These are phyloP conservation scores for Cicer arietinum DNA, from an alignment of 306 rosid species.

Conservation along the genomic window DNA sequence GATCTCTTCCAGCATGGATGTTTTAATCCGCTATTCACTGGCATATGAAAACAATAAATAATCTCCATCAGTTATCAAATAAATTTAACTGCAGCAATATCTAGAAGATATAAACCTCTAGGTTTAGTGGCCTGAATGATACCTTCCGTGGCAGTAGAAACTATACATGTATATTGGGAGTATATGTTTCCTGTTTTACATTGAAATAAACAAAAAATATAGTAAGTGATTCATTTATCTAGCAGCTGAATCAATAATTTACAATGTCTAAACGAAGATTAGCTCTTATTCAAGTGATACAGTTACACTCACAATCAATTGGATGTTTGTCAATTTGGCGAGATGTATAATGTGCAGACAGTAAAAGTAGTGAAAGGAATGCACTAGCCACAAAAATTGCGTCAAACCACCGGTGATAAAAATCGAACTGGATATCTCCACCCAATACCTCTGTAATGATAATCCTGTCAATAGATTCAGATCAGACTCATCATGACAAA, in stretches of 20 bases:
- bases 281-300: conserved; percentile 15
- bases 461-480: conserved; percentile 64
- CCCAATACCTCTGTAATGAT: conserved; percentile 98
- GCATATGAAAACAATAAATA: conserved; percentile 11
- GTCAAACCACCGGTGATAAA: conserved; percentile 98
- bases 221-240: conserved; percentile 34
- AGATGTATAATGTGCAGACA: conserved; percentile 95
- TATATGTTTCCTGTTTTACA: conserved; percentile 45
- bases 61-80: conserved; percentile 26
- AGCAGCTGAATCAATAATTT: conserved; percentile 18
- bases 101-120: conserved; percentile 8
- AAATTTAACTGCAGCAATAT: conserved; percentile 35
- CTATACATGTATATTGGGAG: conserved; percentile 28
- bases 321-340: conserved; percentile 98
- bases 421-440: conserved; percentile 98
- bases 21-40: conserved; percentile 36
- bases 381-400: conserved; percentile 99
- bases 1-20: conserved; percentile 29
- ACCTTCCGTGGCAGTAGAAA: conserved; percentile 44
- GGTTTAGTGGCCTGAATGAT: conserved; percentile 22
- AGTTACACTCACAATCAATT: conserved; percentile 69
- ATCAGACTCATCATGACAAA: conserved; percentile 26
- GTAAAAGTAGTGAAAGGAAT: conserved; percentile 91
- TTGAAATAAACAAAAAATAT: conserved; percentile 34
- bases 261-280: conserved; percentile 29